Percentiles rank a stretch among this genome's conserved stretches.
These are phyloP conservation scores for Hypoxylon sp. DNA, from an alignment of 2,329 filamentous ascomycete genomes.

Conservation along the genomic window DNA sequence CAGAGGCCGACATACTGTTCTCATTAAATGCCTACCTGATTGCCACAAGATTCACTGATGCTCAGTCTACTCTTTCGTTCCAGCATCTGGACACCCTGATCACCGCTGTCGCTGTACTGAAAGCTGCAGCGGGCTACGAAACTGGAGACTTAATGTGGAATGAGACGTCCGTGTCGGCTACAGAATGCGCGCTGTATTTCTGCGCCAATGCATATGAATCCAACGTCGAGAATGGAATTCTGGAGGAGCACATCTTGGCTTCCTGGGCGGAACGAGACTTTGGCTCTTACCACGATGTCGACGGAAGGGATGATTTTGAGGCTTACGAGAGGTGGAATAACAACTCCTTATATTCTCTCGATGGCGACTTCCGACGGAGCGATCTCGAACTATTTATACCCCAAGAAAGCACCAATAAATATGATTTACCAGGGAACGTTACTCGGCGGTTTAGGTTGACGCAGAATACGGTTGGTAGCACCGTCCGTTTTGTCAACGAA, in stretches of 20 bases:
- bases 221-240: slow-evolving; percentile 26
- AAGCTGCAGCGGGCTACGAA: slow-evolving; percentile 22
- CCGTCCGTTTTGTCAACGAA: slow-evolving; percentile 29
- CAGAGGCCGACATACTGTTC: slow-evolving; percentile 1
- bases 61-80: slow-evolving; percentile 33
- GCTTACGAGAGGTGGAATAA: slow-evolving; percentile 39
- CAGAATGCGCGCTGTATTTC: slow-evolving; percentile 49
- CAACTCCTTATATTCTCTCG: slow-evolving; percentile 21
- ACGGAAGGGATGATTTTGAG: not conserved
- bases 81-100: slow-evolving; percentile 35
- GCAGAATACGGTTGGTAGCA: slow-evolving; percentile 38
- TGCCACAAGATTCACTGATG: slow-evolving; percentile 28
- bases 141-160: slow-evolving; percentile 29
- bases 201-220: slow-evolving; percentile 43
- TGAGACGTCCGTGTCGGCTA: slow-evolving; percentile 41
- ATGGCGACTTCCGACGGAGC: slow-evolving; percentile 19
- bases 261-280: slow-evolving; percentile 36
- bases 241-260: slow-evolving; percentile 27
- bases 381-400: slow-evolving; percentile 37
- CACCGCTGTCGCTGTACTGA: slow-evolving; percentile 30
- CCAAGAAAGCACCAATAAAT: not conserved
- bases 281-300: slow-evolving; percentile 21
- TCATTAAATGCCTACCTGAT: slow-evolving; percentile 23
- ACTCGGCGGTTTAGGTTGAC: slow-evolving; percentile 30
- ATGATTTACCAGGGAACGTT: slow-evolving; percentile 14